Evolutionary conservation across 2,329 filamentous ascomycete genomes (phyloP).

Genomic region (Botryotinia globosa): DNA sequence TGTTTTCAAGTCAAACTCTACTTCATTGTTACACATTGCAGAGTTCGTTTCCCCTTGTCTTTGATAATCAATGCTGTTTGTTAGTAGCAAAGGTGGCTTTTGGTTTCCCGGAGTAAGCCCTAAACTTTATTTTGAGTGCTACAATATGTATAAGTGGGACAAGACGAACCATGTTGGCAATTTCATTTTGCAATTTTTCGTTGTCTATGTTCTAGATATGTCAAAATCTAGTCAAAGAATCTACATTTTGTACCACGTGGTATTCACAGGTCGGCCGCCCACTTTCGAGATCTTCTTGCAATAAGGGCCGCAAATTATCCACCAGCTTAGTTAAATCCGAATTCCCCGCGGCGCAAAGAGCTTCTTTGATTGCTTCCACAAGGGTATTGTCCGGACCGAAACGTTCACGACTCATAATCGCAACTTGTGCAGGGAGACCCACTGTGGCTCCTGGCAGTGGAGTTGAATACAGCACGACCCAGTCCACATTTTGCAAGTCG

Average conservation of each 20-base stretch:
- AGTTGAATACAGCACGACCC: constrained; percentile 14
- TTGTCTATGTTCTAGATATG: not conserved
- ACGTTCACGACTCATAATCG: constrained; percentile 8
- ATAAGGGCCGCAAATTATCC: constrained; percentile 8
- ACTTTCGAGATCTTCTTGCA: not conserved
- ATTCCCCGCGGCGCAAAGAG: not conserved
- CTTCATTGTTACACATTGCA: no score
- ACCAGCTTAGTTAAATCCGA: not conserved
- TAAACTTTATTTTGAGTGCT: not conserved
- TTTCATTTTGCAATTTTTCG: not conserved
- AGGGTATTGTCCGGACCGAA: not conserved
- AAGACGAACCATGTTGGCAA: not conserved
- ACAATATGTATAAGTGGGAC: not conserved
- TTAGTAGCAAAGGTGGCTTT: not conserved
- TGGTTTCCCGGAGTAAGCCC: not conserved
- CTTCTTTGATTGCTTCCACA: constrained; percentile 1
- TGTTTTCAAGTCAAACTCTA: not conserved
- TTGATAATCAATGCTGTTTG: not conserved
- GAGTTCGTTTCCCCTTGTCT: not conserved
- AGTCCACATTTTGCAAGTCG: not conserved
- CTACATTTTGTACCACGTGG: constrained; percentile 16
- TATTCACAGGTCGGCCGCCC: constrained; percentile 12
- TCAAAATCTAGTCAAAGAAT: constrained; percentile 17
- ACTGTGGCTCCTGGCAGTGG: constrained; percentile 6
- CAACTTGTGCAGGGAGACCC: constrained; percentile 16